A percentile compares a stretch with the other conserved stretches of the same genome.
Evolutionary conservation across 192 early-diverging fungal species (phyloP).

Genomic region (Coemansia biformis): DNA sequence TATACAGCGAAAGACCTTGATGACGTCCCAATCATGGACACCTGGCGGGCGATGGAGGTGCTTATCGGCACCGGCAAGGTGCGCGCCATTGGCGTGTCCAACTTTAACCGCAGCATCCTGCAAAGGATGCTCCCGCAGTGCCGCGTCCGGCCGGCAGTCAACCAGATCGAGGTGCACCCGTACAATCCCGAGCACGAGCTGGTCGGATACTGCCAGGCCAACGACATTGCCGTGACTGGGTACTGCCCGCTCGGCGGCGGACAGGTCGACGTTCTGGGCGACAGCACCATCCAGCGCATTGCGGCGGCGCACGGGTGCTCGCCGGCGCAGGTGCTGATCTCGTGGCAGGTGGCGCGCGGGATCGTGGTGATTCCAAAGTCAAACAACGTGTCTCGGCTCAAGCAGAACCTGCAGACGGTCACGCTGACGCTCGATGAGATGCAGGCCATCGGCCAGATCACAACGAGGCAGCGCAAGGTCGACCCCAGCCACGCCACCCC

Average conservation of each 20-base stretch:
- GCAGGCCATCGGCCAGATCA: slow-evolving; percentile 22
- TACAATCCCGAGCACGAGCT: slow-evolving; percentile 59
- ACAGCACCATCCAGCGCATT: slow-evolving; percentile 57
- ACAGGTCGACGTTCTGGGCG: slow-evolving; percentile 33
- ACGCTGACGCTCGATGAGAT: slow-evolving; percentile 32
- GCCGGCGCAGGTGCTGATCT: slow-evolving; percentile 68
- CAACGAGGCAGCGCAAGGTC: slow-evolving; percentile 32
- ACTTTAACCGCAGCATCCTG: slow-evolving; percentile 61
- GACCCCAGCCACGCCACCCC: slow-evolving; percentile 20
- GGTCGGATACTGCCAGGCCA: slow-evolving; percentile 62
- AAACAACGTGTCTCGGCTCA: slow-evolving; percentile 59
- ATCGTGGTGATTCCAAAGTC: slow-evolving; percentile 79
- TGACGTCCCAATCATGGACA: slow-evolving; percentile 58
- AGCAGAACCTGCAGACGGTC: slow-evolving; percentile 41
- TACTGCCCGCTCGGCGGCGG: slow-evolving; percentile 76
- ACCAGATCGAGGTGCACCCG: slow-evolving; percentile 86
- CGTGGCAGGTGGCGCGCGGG: slow-evolving; percentile 71
- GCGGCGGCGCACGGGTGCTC: slow-evolving; percentile 61
- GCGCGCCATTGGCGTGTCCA: slow-evolving; percentile 81
- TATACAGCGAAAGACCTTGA: slow-evolving; percentile 43
- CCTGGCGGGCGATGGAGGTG: slow-evolving; percentile 80
- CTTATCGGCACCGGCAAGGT: slow-evolving; percentile 65
- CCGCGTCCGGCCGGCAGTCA: slow-evolving; percentile 71
- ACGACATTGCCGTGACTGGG: slow-evolving; percentile 71
- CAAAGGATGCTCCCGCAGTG: slow-evolving; percentile 61